Conservation (phyloP, 768 basidiomycete genomes). For the Boletus subcaerulescens region DNA sequence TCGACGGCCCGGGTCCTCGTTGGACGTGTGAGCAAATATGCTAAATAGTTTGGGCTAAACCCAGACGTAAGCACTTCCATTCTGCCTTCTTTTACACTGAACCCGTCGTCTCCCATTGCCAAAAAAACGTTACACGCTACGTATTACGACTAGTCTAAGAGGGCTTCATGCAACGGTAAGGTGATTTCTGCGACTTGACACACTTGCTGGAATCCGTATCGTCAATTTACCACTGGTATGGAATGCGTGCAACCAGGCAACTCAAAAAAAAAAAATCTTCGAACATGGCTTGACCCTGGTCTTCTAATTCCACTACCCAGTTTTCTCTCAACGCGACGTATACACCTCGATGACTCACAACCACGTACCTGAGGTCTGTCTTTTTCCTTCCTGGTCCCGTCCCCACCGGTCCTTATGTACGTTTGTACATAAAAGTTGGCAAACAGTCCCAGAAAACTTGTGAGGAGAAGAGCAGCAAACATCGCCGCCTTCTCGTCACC, state of each 20-base stretch:
- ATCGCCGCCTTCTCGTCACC: slow-evolving; percentile 19
- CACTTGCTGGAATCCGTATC: too few species aligned
- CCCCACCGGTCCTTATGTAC: slow-evolving; percentile 8
- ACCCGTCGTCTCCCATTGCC: neutral
- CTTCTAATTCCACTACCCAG: neutral
- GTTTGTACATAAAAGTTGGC: slow-evolving; percentile 25
- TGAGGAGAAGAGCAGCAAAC: slow-evolving; percentile 15
- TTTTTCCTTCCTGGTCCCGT: neutral
- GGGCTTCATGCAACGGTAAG: too few species aligned
- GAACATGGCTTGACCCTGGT: neutral
- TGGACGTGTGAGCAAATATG: neutral
- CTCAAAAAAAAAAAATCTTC: too few species aligned
- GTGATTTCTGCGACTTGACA: too few species aligned
- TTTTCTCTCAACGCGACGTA: neutral
- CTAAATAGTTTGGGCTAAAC: too few species aligned
- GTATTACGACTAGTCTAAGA: neutral
- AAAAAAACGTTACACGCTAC: neutral
- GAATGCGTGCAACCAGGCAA: neutral
- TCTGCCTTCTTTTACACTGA: neutral
- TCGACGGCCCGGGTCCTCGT: too few species aligned
- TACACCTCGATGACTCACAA: neutral
- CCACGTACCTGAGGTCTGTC: neutral
- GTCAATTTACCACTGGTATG: too few species aligned
- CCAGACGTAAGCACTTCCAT: neutral
- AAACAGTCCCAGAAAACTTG: slow-evolving; percentile 23